Evolutionary conservation across 116 monocot species (phyloP).

Genomic region (Iris pallida): DNA sequence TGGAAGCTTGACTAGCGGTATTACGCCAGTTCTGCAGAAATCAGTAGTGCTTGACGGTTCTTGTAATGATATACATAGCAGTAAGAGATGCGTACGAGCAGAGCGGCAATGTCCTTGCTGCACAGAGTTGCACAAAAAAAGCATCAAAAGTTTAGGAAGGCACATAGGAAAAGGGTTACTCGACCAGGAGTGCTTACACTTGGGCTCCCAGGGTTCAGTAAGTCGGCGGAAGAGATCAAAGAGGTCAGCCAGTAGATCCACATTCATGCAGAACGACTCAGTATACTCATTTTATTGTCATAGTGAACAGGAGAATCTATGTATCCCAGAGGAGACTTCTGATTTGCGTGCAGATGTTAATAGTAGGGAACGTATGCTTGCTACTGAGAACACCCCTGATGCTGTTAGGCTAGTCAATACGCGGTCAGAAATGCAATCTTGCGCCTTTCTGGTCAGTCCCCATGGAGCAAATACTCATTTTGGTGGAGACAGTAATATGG

Average conservation of each 20-base stretch:
- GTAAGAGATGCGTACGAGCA: no score
- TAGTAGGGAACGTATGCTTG: no score
- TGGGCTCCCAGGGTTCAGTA: constrained; percentile 3
- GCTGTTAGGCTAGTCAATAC: neutral
- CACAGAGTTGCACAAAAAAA: neutral
- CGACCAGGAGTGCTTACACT: neutral
- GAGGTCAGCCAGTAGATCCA: neutral
- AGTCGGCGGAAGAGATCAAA: constrained; percentile 9
- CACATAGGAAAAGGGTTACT: constrained; percentile 23
- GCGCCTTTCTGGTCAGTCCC: constrained; percentile 17
- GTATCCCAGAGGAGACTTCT: neutral
- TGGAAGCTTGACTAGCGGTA: neutral
- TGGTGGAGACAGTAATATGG: constrained; percentile 4
- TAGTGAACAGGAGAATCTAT: neutral
- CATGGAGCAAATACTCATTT: constrained; percentile 17
- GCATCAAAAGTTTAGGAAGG: constrained; percentile 23
- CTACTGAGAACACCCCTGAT: no score
- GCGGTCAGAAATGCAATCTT: neutral
- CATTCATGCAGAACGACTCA: neutral
- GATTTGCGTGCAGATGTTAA: neutral
- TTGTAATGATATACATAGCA: neutral
- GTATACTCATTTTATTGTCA: neutral
- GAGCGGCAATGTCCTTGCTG: neutral
- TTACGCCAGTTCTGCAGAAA: neutral
- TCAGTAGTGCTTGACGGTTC: neutral